Percentiles rank a stretch among this genome's conserved stretches.
Conservation (phyloP, 2,329 filamentous ascomycete species). For the Aspergillus fructus region DNA sequence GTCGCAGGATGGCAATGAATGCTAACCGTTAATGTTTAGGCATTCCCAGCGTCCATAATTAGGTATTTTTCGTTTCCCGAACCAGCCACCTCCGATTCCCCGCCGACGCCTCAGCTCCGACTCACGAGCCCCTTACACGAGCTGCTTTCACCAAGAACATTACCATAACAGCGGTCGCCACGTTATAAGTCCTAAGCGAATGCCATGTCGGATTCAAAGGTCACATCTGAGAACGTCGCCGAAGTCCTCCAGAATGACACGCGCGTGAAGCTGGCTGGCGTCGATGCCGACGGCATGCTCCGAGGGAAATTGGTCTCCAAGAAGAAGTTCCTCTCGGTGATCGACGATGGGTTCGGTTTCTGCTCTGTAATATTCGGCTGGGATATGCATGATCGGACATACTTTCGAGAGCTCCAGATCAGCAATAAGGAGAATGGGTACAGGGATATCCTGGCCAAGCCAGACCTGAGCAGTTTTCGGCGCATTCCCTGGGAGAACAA, state of each 20-base stretch:
- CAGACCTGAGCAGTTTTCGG: slow-evolving; percentile 74
- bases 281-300: slow-evolving; percentile 83
- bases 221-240: slow-evolving; percentile 64
- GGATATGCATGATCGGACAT: slow-evolving; percentile 96
- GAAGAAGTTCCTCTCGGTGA: slow-evolving; percentile 85
- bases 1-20: not conserved
- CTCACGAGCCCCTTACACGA: not conserved
- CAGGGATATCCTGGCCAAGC: slow-evolving; percentile 76
- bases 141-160: not conserved
- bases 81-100: not conserved
- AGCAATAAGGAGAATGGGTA: slow-evolving; percentile 92
- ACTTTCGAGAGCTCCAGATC: slow-evolving; percentile 78
- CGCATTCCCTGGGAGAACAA: slow-evolving; percentile 89
- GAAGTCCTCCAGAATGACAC: slow-evolving; percentile 68
- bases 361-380: slow-evolving; percentile 93
- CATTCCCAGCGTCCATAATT: not conserved
- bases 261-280: slow-evolving; percentile 81
- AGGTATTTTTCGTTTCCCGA: not conserved
- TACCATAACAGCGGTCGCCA: not conserved
- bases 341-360: slow-evolving; percentile 82
- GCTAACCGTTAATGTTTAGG: not conserved
- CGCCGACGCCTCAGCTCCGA: not conserved
- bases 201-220: slow-evolving; percentile 2
- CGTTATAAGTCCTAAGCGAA: not conserved
- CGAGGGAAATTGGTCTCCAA: slow-evolving; percentile 91